These are phyloP conservation scores for Lasiodiplodia gonubiensis DNA, from an alignment of 2,329 filamentous ascomycete species.

Conservation along the genomic window DNA sequence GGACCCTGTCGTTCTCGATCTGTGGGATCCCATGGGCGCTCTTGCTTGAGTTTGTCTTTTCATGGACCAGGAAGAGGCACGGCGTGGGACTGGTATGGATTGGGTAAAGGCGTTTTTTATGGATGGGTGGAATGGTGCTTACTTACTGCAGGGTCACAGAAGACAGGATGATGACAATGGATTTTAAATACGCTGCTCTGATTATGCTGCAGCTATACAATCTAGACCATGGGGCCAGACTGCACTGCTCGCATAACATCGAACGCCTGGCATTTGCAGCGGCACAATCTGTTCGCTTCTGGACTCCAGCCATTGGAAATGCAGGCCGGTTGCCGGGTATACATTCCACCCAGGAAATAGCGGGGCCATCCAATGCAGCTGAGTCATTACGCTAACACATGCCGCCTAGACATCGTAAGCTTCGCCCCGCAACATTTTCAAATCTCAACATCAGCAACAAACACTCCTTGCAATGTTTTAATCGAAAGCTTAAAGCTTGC, in stretches of 20 bases:
- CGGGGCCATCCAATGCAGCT: background rate
- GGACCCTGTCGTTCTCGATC: conserved; percentile 65
- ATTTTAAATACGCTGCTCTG: background rate
- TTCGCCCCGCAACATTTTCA: conserved; percentile 1
- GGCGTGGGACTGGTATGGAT: background rate
- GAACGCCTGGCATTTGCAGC: too few relatives aligned
- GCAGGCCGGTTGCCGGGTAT: background rate
- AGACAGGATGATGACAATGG: background rate
- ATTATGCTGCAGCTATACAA: background rate
- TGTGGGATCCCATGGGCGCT: conserved; percentile 78
- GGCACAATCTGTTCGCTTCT: background rate
- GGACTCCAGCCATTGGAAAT: background rate
- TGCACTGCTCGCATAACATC: background rate
- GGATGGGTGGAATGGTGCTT: too few relatives aligned
- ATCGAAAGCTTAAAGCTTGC: too few relatives aligned
- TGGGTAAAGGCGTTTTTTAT: background rate
- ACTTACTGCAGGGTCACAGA: background rate
- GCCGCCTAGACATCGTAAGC: background rate
- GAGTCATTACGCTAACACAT: background rate
- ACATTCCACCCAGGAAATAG: background rate
- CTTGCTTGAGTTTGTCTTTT: background rate
- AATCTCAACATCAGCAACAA: background rate
- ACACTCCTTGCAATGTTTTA: background rate
- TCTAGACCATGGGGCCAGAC: background rate
- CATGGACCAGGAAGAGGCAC: too few relatives aligned